Conservation (phyloP, 345 rosid species). For the Rhizophora mangle region DNA sequence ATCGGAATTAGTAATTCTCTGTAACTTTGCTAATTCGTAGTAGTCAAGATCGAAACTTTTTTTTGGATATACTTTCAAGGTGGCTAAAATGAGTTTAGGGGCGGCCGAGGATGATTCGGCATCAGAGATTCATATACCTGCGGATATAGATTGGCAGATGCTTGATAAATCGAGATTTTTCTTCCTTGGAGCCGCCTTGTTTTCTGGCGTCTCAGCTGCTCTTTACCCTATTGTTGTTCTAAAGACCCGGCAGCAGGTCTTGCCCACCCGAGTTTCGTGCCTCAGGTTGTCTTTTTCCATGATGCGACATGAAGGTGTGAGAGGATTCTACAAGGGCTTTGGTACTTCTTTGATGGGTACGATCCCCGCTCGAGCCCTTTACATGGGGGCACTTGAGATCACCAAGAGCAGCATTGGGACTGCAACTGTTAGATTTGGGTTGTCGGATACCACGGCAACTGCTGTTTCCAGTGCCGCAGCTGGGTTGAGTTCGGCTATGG, state of each 20-base stretch:
- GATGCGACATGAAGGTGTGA: constrained; percentile 62
- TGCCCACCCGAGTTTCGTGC: constrained; percentile 48
- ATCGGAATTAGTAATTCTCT: neutral
- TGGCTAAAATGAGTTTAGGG: constrained; percentile 80
- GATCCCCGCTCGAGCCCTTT: constrained; percentile 86
- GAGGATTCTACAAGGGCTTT: constrained; percentile 80
- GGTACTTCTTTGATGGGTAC: constrained; percentile 93
- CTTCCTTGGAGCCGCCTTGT: constrained; percentile 76
- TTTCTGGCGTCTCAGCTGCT: constrained; percentile 88
- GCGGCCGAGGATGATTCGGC: constrained; percentile 77
- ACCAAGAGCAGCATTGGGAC: constrained; percentile 77
- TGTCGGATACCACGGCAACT: constrained; percentile 58
- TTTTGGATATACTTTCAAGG: constrained; percentile 19
- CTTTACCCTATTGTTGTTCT: constrained; percentile 82
- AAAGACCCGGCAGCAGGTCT: constrained; percentile 88
- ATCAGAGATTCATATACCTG: constrained; percentile 70
- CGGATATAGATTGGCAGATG: constrained; percentile 95
- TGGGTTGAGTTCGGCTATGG: constrained; percentile 82
- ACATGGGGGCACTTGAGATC: constrained; percentile 84
- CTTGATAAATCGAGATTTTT: constrained; percentile 92
- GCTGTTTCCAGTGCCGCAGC: constrained; percentile 81
- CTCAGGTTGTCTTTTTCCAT: constrained; percentile 57
- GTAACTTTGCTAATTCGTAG: neutral
- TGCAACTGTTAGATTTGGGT: constrained; percentile 68
- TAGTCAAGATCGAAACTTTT: neutral